phyloP scores from a whole-genome alignment of 2,329 filamentous ascomycete genomes.

The Cytospora paraplurivora region DNA sequence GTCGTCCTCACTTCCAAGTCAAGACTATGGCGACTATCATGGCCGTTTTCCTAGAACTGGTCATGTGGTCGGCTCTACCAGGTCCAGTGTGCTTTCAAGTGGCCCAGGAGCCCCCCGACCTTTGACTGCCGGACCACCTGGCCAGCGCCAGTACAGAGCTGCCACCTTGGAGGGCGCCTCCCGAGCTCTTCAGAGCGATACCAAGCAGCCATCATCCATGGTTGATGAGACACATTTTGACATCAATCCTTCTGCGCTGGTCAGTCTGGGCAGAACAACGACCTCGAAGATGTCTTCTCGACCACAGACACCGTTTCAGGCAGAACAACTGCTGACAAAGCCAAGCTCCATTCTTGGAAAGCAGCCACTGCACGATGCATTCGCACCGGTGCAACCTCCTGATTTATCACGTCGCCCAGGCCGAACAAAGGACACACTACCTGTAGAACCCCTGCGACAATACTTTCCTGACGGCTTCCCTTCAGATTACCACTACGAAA shows the following conservation, averaged over 20 bases:
- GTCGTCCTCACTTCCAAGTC: background rate
- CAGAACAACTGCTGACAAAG: slow-evolving; percentile 3
- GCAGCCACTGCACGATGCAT: slow-evolving; percentile 27
- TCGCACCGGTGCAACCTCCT: slow-evolving; percentile 17
- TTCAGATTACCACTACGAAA: slow-evolving; percentile 33
- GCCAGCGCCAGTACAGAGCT: slow-evolving; percentile 53
- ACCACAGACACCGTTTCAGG: background rate
- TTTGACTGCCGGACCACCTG: slow-evolving; percentile 57
- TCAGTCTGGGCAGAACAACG: background rate
- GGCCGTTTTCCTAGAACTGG: slow-evolving; percentile 27
- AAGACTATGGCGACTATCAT: slow-evolving; percentile 20
- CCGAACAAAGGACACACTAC: slow-evolving; percentile 36
- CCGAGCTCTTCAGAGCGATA: slow-evolving; percentile 36
- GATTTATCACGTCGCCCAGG: slow-evolving; percentile 27
- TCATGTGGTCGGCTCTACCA: slow-evolving; percentile 27
- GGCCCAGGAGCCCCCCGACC: slow-evolving; percentile 50
- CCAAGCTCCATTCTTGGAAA: slow-evolving; percentile 21
- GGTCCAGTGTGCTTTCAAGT: slow-evolving; percentile 34
- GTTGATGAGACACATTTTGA: slow-evolving; percentile 10
- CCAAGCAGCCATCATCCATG: slow-evolving; percentile 28
- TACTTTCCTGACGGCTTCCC: slow-evolving; percentile 41
- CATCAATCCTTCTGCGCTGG: background rate
- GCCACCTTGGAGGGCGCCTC: slow-evolving; percentile 45
- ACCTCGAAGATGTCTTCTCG: background rate
- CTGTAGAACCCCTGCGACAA: slow-evolving; percentile 32